These are phyloP conservation scores for Litchi chinensis DNA, from an alignment of 345 rosid genomes.

Conservation along the genomic window DNA sequence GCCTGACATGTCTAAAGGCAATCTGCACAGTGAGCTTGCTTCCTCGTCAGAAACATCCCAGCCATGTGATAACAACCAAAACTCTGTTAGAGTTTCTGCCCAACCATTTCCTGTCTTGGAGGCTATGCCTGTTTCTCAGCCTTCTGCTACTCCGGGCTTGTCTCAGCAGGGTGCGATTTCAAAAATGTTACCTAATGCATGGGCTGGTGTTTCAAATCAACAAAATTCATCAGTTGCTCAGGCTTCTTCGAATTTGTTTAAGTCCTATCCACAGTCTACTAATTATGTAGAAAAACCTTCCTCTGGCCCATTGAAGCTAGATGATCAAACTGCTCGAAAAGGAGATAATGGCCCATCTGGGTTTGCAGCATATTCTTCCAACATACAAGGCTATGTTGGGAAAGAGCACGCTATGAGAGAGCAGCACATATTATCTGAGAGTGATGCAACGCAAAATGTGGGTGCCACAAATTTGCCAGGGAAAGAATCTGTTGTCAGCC, in stretches of 20 bases:
- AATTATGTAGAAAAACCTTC: constrained; percentile 42
- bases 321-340: constrained; percentile 38
- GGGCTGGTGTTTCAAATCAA: constrained; percentile 44
- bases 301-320: constrained; percentile 40
- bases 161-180: constrained; percentile 43
- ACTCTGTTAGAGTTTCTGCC: constrained; percentile 33
- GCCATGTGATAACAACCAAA: constrained; percentile 32
- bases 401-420: constrained; percentile 47
- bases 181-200: constrained; percentile 39
- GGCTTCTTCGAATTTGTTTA: constrained; percentile 35
- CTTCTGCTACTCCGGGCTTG: constrained; percentile 35
- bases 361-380: constrained; percentile 33
- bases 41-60: constrained; percentile 43
- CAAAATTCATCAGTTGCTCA: constrained; percentile 44
- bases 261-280: constrained; percentile 37
- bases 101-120: constrained; percentile 55
- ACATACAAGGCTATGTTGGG: constrained; percentile 37
- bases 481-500: constrained; percentile 33
- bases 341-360: constrained; percentile 40
- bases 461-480: constrained; percentile 24
- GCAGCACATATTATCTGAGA: constrained; percentile 30
- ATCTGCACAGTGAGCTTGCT: constrained; percentile 28
- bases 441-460: constrained; percentile 26
- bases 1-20: constrained; percentile 24
- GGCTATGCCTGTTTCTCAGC: constrained; percentile 46